phyloP scores from a whole-genome alignment of 495 filamentous ascomycete species.

The Parmelia sp. region DNA sequence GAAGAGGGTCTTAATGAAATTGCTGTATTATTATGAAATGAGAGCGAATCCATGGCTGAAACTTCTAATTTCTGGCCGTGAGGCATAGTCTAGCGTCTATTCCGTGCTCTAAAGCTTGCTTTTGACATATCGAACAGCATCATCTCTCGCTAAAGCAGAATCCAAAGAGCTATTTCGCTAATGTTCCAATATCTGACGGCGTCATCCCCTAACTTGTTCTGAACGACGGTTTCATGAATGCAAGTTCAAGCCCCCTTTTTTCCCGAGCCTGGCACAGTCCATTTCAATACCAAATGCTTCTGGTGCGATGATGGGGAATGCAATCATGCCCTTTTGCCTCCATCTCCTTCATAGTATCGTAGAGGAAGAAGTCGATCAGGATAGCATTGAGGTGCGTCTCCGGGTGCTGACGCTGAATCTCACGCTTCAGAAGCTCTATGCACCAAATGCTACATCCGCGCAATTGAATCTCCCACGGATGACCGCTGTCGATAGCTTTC shows the following conservation, averaged over 20 bases:
- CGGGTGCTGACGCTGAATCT: conserved; percentile 69
- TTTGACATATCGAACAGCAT: background rate
- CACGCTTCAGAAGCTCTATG: conserved; percentile 79
- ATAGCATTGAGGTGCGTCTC: conserved; percentile 74
- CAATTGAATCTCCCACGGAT: conserved; percentile 80
- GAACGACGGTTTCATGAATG: background rate
- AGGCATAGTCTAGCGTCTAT: conserved; percentile 2
- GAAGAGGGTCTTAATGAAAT: conserved; percentile 11
- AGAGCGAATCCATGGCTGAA: background rate
- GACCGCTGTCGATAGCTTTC: conserved; percentile 60
- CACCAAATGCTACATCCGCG: conserved; percentile 90
- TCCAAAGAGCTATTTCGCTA: background rate
- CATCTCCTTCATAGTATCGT: conserved; percentile 83
- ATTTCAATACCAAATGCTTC: conserved; percentile 89
- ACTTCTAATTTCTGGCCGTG: background rate
- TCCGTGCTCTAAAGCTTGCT: background rate
- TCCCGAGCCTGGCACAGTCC: background rate
- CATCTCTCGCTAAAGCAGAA: background rate
- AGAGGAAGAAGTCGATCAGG: conserved; percentile 92
- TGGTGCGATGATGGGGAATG: conserved; percentile 86
- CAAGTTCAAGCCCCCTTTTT: no score
- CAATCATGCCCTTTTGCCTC: conserved; percentile 53
- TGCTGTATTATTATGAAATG: background rate
- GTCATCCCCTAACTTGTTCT: background rate
- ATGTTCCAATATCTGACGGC: background rate